Percentiles rank a stretch among this genome's conserved stretches.
Conservation (phyloP, 108 stramenopile genomes). For the Nitzschia sp. region DNA sequence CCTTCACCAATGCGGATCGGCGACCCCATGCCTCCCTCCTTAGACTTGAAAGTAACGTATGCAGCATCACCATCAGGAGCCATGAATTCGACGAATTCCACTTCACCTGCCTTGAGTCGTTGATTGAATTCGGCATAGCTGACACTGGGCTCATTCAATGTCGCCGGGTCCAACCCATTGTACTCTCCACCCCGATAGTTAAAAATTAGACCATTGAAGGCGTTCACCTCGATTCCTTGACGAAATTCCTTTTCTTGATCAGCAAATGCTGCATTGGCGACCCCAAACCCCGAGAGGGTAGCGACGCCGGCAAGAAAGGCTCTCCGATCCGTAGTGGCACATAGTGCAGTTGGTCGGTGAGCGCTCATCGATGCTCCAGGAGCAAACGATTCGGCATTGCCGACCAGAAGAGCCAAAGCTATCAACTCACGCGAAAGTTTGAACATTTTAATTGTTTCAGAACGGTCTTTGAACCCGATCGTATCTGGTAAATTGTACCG, state of each 20-base stretch:
- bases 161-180: slow-evolving; percentile 50
- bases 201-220: slow-evolving; percentile 78
- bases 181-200: slow-evolving; percentile 70
- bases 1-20: slow-evolving; percentile 80
- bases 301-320: not conserved
- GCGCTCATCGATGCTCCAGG: not conserved
- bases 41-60: slow-evolving; percentile 68
- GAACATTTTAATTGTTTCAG: not conserved
- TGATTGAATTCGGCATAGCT: slow-evolving; percentile 62
- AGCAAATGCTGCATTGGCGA: slow-evolving; percentile 6
- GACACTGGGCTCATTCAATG: slow-evolving; percentile 67
- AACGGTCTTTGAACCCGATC: no score
- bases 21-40: slow-evolving; percentile 4
- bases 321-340: not conserved
- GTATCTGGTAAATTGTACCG: no score
- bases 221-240: slow-evolving; percentile 43
- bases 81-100: slow-evolving; percentile 76
- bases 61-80: slow-evolving; percentile 82
- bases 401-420: not conserved
- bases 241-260: slow-evolving; percentile 33
- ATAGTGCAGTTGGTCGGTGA: slow-evolving; percentile 1
- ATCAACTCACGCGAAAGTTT: no score
- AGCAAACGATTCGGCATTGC: not conserved
- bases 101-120: slow-evolving; percentile 53
- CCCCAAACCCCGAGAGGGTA: not conserved